Evolutionary conservation across 1,284 basidiomycete species (phyloP), one percentile per base, ranked within the genome.

Genomic region (Ustilago trichophora): DNA sequence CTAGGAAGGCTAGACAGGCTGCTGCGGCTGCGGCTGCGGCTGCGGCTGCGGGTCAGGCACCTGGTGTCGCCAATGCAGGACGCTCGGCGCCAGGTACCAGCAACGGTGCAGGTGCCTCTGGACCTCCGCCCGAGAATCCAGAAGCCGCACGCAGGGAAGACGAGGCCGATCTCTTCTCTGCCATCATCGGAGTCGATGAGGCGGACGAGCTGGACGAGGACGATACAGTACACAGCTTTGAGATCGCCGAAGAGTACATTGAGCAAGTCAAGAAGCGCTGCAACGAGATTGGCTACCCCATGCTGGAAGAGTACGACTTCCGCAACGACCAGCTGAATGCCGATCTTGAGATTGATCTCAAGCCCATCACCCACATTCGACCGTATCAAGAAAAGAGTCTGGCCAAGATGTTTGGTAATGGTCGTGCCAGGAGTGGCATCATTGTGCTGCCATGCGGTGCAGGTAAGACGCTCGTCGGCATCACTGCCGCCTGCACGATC

Each of bases 371-470:
- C 6, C 78, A 80, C 36, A 81, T 81, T 41, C 70, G 79, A 33
- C 79, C 79, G 1, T 81, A 81, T 50, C 79, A 81, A 48, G 79
- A 80, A 46, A 81, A 81, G 68, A 76, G 73, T 43, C 66, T 81
- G 7, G 73, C 74, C 47, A 81, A 81, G 62, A 81, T 81, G 79
- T 81, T 81, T 27, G 78, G 79, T 33, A 81, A 81, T 31, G 78
- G 79, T 24, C 75, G 79, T 38, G 79, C 79, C 9, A 53, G 79
- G 10, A 98, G 94, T 42, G 96, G 96, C 4, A 98, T 99, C 75
- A 98, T 99, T 67, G 96, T 99, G 4, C 85, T 99, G 26, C 96
- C 96, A 33, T 99, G 96, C 80, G 96, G 96, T 60, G 96, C 96
- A 26, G 96, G 96, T 41, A 98, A 99, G 85, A 98, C 96, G 10